These are phyloP conservation scores for Phytophthora pluvialis DNA, from an alignment of 352 stramenopile species.

Conservation along the genomic window DNA sequence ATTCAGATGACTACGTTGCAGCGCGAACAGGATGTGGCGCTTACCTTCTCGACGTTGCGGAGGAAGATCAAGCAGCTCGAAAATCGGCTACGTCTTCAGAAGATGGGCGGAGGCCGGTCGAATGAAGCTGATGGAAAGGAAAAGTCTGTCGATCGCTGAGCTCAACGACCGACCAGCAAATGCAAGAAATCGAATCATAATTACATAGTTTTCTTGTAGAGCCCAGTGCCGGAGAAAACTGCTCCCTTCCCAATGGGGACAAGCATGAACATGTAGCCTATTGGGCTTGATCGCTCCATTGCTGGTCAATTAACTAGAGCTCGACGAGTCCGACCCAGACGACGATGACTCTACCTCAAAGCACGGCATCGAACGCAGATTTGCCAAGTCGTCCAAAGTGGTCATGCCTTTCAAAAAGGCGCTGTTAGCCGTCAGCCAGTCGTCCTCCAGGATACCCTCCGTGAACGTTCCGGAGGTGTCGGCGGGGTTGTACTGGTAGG, in stretches of 20 bases:
- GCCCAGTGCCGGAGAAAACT: conserved; percentile 3
- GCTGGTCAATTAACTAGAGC: conserved; percentile 18
- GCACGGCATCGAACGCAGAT: conserved; percentile 54
- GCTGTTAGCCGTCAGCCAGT: conserved; percentile 61
- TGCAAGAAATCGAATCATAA: conserved; percentile 5
- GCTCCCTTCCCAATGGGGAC: background rate
- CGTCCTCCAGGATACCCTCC: conserved; percentile 51
- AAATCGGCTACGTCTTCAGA: conserved; percentile 61
- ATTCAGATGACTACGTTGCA: conserved; percentile 46
- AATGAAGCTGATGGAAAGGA: conserved; percentile 12
- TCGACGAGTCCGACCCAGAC: conserved; percentile 26
- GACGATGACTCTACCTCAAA: conserved; percentile 46
- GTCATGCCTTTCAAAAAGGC: conserved; percentile 49
- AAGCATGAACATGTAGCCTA: conserved; percentile 7
- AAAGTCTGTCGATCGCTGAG: background rate
- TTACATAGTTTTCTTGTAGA: conserved; percentile 7
- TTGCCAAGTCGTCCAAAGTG: conserved; percentile 41
- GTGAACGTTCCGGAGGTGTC: conserved; percentile 47
- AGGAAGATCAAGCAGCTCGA: conserved; percentile 74
- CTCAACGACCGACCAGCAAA: background rate
- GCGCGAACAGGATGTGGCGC: conserved; percentile 53
- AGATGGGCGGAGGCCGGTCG: conserved; percentile 27
- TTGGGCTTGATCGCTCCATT: conserved; percentile 1
- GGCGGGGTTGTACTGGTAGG: conserved; percentile 61
- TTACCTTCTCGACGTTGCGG: conserved; percentile 59